A percentile compares a stretch with the other conserved stretches of the same genome.
Conservation (phyloP, 306 rosid genomes). For the Prunus persica region DNA sequence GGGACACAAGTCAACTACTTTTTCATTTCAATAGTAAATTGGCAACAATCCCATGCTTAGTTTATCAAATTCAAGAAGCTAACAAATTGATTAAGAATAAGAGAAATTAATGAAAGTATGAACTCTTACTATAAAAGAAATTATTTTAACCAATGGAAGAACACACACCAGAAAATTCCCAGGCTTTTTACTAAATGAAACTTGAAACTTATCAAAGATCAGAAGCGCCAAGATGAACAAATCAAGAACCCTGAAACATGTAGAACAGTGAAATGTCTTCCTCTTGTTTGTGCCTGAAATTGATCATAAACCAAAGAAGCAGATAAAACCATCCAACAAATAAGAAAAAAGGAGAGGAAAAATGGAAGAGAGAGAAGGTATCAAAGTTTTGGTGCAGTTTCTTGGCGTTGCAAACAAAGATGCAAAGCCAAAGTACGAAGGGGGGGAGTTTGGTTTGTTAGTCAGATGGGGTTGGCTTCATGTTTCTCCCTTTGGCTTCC, state of each 20-base stretch:
- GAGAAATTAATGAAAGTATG: too few relatives aligned
- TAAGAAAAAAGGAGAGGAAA: neutral
- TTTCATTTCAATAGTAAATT: neutral
- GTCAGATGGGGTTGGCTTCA: conserved; percentile 14
- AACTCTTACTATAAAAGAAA: too few relatives aligned
- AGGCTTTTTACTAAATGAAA: conserved; percentile 17
- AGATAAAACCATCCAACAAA: neutral
- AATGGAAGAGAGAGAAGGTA: neutral
- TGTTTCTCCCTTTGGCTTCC: conserved; percentile 16
- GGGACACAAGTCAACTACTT: neutral
- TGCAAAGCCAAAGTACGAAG: too few relatives aligned
- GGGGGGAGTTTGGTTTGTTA: conserved; percentile 3
- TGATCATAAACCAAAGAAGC: conserved; percentile 2
- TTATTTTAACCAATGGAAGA: too few relatives aligned
- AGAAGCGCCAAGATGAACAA: conserved; percentile 15
- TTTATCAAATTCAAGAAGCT: neutral
- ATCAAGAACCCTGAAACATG: neutral
- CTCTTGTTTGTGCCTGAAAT: neutral
- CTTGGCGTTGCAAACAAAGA: too few relatives aligned
- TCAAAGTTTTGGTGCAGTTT: neutral
- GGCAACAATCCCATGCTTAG: neutral
- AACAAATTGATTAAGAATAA: neutral
- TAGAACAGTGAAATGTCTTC: neutral
- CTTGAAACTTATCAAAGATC: neutral
- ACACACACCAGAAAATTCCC: conserved; percentile 21